Conservation (phyloP, 345 rosid species). For the Mercurialis annua region DNA sequence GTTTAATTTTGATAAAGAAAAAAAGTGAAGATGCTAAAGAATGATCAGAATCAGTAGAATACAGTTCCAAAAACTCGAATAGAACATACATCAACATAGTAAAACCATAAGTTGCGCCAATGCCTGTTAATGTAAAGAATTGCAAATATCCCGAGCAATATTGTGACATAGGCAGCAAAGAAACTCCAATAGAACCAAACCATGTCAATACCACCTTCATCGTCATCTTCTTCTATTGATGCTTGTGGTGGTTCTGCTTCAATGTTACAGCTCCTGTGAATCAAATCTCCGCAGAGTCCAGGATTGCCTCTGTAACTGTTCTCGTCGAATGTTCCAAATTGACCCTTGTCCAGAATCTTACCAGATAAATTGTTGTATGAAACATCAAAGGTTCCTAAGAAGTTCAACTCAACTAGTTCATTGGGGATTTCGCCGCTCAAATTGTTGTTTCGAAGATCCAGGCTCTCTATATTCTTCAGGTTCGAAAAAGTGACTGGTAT, state of each 20-base stretch:
- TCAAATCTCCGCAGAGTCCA: not conserved
- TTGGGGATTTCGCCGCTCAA: conserved; percentile 7
- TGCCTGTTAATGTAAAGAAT: not conserved
- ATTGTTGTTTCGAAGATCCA: conserved; percentile 8
- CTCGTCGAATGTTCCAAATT: not conserved
- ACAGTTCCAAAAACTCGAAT: not conserved
- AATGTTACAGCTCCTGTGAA: not conserved
- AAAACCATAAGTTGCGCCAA: conserved; percentile 7
- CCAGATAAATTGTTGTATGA: conserved; percentile 10
- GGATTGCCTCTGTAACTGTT: conserved; percentile 1
- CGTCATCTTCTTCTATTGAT: not conserved
- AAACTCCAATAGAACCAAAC: conserved; percentile 6
- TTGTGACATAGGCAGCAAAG: not conserved
- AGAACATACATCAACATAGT: not conserved
- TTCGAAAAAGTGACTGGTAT: conserved; percentile 1
- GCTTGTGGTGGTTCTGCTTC: not conserved
- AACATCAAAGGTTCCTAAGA: not conserved
- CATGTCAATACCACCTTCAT: conserved; percentile 6
- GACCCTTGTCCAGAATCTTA: not conserved
- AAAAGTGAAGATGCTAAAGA: too few species aligned
- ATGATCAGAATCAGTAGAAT: not conserved
- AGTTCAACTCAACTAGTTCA: not conserved
- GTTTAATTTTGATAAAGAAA: too few species aligned
- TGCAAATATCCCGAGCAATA: not conserved
- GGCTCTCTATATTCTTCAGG: not conserved